phyloP scores from a whole-genome alignment of 2,329 filamentous ascomycete species.

The Huntiella decipiens region DNA sequence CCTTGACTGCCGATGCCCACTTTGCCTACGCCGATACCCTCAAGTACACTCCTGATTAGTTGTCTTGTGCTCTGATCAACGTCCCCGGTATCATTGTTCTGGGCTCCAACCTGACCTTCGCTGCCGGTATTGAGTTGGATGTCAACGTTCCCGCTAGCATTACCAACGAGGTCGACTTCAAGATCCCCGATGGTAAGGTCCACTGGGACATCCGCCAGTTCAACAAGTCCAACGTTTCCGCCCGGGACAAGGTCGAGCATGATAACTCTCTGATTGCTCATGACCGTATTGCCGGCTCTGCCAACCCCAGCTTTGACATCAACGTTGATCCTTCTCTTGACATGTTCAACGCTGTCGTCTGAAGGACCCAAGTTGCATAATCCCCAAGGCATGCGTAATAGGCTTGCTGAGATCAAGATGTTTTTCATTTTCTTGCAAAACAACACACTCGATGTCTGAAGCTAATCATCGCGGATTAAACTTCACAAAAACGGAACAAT shows the following conservation, averaged over 20 bases:
- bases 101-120: constrained; percentile 20
- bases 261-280: constrained; percentile 18
- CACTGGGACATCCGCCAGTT: constrained; percentile 21
- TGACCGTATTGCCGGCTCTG: constrained; percentile 16
- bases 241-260: constrained; percentile 20
- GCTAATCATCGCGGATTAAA: too few species aligned
- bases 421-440: too few species aligned
- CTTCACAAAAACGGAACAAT: too few species aligned
- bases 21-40: constrained; percentile 19
- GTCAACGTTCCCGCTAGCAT: constrained; percentile 18
- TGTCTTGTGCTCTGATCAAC: constrained; percentile 21
- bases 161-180: constrained; percentile 17
- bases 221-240: constrained; percentile 16
- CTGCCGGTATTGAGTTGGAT: constrained; percentile 20
- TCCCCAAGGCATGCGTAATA: too few species aligned
- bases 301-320: constrained; percentile 15
- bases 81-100: constrained; percentile 23
- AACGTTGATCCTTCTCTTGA: too few species aligned
- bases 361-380: too few species aligned
- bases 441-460: too few species aligned
- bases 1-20: constrained; percentile 19
- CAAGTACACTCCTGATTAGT: constrained; percentile 17
- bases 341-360: too few species aligned
- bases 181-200: constrained; percentile 19
- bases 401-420: too few species aligned